These are phyloP conservation scores for Leccinum fibrillosum DNA, from an alignment of 768 basidiomycete species.

Conservation along the genomic window DNA sequence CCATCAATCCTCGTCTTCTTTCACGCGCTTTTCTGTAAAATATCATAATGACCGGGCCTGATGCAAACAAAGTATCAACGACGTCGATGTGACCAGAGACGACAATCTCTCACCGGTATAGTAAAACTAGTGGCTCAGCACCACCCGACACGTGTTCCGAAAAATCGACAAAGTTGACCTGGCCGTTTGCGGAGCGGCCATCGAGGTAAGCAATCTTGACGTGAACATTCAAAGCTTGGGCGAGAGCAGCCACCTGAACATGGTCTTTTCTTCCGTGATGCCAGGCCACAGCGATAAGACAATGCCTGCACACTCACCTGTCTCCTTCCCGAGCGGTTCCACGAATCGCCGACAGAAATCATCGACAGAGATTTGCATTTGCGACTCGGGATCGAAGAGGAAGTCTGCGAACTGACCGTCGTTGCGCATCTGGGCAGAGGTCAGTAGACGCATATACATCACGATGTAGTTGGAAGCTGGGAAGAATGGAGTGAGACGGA, in stretches of 20 bases:
- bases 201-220: slow-evolving; percentile 81
- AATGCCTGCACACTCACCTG: slow-evolving; percentile 41
- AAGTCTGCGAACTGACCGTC: slow-evolving; percentile 61
- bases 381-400: slow-evolving; percentile 73
- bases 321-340: slow-evolving; percentile 74
- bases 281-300: not conserved
- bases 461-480: slow-evolving; percentile 71
- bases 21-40: slow-evolving; percentile 32
- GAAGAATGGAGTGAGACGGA: not conserved
- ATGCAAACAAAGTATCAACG: slow-evolving; percentile 1
- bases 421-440: slow-evolving; percentile 76
- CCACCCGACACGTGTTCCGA: slow-evolving; percentile 44
- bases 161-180: slow-evolving; percentile 68
- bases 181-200: slow-evolving; percentile 46
- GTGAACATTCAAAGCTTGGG: slow-evolving; percentile 61
- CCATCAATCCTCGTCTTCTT: not conserved
- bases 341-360: slow-evolving; percentile 79
- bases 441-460: slow-evolving; percentile 76
- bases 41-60: slow-evolving; percentile 90
- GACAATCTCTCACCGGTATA: slow-evolving; percentile 61
- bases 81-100: not conserved
- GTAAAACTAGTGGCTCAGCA: slow-evolving; percentile 55
- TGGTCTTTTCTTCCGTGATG: slow-evolving; percentile 50
- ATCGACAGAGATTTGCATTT: slow-evolving; percentile 49
- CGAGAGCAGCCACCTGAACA: slow-evolving; percentile 76